These are phyloP conservation scores for Termitomyces sp. DNA, from an alignment of 768 basidiomycete genomes.

Conservation along the genomic window DNA sequence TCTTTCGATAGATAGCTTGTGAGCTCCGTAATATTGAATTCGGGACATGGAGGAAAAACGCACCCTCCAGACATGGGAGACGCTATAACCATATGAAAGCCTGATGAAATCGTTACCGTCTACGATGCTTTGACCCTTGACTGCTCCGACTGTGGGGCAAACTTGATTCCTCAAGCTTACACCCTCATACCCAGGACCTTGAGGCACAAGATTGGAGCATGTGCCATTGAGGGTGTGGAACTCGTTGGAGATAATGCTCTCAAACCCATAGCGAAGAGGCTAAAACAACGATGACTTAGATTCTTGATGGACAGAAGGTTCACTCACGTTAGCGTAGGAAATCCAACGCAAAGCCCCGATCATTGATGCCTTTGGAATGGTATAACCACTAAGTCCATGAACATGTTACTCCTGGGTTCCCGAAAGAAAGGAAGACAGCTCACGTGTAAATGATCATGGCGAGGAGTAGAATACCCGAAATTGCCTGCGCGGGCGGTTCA, in stretches of 20 bases:
- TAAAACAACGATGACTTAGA: constrained; percentile 21
- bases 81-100: constrained; percentile 43
- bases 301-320: not conserved
- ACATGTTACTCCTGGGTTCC: not conserved
- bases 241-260: constrained; percentile 73
- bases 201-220: constrained; percentile 55
- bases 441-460: constrained; percentile 49
- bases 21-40: not conserved
- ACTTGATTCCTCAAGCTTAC: constrained; percentile 61
- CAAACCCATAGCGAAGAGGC: constrained; percentile 71
- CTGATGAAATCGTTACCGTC: constrained; percentile 48
- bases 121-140: constrained; percentile 54
- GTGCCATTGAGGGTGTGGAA: constrained; percentile 64
- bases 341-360: constrained; percentile 69
- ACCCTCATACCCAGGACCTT: constrained; percentile 55
- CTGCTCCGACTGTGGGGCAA: constrained; percentile 65
- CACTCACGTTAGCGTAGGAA: constrained; percentile 50
- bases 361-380: constrained; percentile 56
- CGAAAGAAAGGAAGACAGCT: constrained; percentile 20
- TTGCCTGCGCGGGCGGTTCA: constrained; percentile 56
- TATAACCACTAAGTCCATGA: constrained; percentile 34
- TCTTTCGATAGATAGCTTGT: constrained; percentile 25
- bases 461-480: constrained; percentile 39
- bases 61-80: constrained; percentile 37
- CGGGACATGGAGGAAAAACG: constrained; percentile 9